Conservation (phyloP, 345 rosid species). For the Eucalyptus regnans region DNA sequence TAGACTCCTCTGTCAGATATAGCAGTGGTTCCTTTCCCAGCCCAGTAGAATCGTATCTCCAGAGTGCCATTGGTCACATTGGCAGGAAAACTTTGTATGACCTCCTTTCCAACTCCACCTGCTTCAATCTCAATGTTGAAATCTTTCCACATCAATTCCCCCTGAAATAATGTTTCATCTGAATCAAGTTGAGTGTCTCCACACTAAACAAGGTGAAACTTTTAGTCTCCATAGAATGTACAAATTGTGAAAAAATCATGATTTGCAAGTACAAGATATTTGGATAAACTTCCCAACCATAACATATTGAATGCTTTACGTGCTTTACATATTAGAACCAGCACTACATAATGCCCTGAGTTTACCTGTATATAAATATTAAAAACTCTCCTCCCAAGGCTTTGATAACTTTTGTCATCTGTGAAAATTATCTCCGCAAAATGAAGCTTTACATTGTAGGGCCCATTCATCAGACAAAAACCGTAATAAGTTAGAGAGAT, state of each 20-base stretch:
- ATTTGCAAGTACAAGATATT: background rate
- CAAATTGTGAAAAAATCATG: background rate
- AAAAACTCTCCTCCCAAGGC: constrained; percentile 51
- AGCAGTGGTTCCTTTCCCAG: constrained; percentile 7
- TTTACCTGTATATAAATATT: constrained; percentile 60
- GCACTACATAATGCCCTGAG: background rate
- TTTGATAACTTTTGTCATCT: constrained; percentile 3
- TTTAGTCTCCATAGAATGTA: background rate
- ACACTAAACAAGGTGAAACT: background rate
- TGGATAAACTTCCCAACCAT: background rate
- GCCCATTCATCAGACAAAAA: constrained; percentile 28
- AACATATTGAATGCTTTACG: background rate
- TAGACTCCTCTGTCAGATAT: background rate
- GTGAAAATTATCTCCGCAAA: constrained; percentile 58
- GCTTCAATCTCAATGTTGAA: constrained; percentile 43
- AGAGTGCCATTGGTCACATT: background rate
- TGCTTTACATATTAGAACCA: background rate
- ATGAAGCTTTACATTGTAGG: constrained; percentile 54
- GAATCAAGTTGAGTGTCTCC: background rate
- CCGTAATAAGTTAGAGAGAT: constrained; percentile 23
- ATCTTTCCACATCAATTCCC: constrained; percentile 28
- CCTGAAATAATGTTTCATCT: constrained; percentile 11
- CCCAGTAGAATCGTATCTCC: constrained; percentile 11
- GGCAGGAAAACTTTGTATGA: constrained; percentile 5
- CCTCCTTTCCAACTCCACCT: constrained; percentile 24